Conservation (phyloP, 2,329 filamentous ascomycete genomes). For the Exophiala oligosperma region DNA sequence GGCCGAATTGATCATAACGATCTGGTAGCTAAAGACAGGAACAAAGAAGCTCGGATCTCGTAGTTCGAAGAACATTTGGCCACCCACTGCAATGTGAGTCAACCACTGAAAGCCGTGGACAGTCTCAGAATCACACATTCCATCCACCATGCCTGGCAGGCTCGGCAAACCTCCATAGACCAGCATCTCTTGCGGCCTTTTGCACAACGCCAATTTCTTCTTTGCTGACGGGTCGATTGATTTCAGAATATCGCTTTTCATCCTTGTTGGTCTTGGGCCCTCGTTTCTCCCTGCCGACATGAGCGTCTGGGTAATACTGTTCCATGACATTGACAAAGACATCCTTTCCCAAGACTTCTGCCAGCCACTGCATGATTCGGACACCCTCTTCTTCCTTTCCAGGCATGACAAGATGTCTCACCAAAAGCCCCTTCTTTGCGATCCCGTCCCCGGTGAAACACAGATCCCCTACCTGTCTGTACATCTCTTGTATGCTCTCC, state of each 20-base stretch:
- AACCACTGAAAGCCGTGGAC: background rate
- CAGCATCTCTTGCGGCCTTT: slow-evolving; percentile 67
- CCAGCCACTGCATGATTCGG: slow-evolving; percentile 75
- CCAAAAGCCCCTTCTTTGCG: slow-evolving; percentile 72
- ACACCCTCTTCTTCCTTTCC: slow-evolving; percentile 72
- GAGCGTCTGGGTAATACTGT: slow-evolving; percentile 77
- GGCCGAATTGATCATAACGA: background rate
- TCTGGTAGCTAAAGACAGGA: background rate
- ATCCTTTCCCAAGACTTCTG: slow-evolving; percentile 69
- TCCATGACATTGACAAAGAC: slow-evolving; percentile 87
- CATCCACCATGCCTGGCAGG: slow-evolving; percentile 58
- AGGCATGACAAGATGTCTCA: slow-evolving; percentile 84
- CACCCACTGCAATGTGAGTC: too few relatives aligned
- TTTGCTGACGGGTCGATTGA: slow-evolving; percentile 69
- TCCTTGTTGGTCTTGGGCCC: slow-evolving; percentile 39
- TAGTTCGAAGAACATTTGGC: background rate
- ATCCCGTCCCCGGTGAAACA: slow-evolving; percentile 80
- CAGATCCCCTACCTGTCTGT: slow-evolving; percentile 77
- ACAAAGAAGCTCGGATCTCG: slow-evolving; percentile 6
- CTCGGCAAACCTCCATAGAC: slow-evolving; percentile 79
- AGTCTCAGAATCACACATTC: slow-evolving; percentile 39
- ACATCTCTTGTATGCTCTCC: slow-evolving; percentile 79
- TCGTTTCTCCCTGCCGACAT: slow-evolving; percentile 71
- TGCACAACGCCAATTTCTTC: slow-evolving; percentile 67
- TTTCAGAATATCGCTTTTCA: slow-evolving; percentile 69